Percentiles rank a stretch among this genome's conserved stretches.
Evolutionary conservation across 139 green algal genomes (phyloP).

Genomic region (Chlamydomonas incerta): DNA sequence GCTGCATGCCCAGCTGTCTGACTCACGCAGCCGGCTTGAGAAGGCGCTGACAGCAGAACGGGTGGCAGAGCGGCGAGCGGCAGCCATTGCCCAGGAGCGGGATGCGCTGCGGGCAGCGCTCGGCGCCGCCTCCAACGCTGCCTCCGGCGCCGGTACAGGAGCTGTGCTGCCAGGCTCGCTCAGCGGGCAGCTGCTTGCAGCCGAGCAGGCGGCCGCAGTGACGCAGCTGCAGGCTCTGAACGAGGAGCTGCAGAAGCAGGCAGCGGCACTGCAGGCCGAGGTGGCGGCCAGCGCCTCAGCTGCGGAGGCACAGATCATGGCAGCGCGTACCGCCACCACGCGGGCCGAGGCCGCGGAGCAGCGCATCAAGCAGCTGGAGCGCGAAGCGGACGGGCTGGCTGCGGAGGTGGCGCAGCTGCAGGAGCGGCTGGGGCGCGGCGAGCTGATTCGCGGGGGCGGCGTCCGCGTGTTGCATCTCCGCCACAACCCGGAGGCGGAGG

Average conservation of each 20-base stretch:
- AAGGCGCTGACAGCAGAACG: constrained; percentile 1
- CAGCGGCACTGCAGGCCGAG: not conserved
- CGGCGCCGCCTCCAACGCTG: not conserved
- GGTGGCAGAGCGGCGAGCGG: constrained; percentile 12
- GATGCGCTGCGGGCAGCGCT: constrained; percentile 18
- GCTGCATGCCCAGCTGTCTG: constrained; percentile 36
- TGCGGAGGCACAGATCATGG: constrained; percentile 26
- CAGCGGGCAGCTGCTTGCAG: not conserved
- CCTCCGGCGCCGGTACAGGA: not conserved
- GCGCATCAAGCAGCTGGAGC: constrained; percentile 36
- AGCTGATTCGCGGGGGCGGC: constrained; percentile 70
- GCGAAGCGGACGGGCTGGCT: constrained; percentile 55
- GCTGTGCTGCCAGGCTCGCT: not conserved
- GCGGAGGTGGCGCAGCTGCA: constrained; percentile 61
- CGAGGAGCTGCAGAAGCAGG: constrained; percentile 22
- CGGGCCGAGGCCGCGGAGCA: constrained; percentile 40
- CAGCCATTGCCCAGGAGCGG: constrained; percentile 14
- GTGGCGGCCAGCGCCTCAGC: constrained; percentile 21
- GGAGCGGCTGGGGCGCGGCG: constrained; percentile 74
- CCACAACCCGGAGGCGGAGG: constrained; percentile 76
- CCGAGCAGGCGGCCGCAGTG: constrained; percentile 11
- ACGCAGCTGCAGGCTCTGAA: constrained; percentile 31
- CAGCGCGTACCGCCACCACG: not conserved
- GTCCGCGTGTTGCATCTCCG: constrained; percentile 82
- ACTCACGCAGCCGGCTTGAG: constrained; percentile 18